Evolutionary conservation across 768 basidiomycete species (phyloP), one percentile per base, ranked within the genome.

Genomic region (Naganishia vishniacii): DNA sequence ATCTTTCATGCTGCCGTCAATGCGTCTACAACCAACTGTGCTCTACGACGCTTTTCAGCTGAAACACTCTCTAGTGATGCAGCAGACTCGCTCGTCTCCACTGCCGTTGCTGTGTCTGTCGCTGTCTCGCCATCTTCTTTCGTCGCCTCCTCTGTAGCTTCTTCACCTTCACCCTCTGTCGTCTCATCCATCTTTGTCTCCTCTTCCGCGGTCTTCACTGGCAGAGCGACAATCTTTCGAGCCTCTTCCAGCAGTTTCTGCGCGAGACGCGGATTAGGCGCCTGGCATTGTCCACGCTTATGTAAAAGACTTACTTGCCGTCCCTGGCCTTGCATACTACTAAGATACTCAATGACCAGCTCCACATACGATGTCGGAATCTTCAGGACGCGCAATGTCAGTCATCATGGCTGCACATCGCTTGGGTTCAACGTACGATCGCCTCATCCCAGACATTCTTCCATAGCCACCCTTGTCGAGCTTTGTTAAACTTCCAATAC

Each of bases 401-500:
- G 32, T 47, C 25, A 29, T 11, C 45, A 6, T 46, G 6, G 1
- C 8, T 18, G 15, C 23, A 18, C 1, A 3, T 15, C 37, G 26
- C 9, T 9, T 25, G 1, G 25, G 26, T 8, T 29, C 4, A 7
- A 29, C 61, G 34, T 32, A 63, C 62, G 23, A 51, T 53, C 23
- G 53, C 62, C 37, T 51, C 48, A 18, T 42, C 42, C 62, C 62
- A 63, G 6, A 63, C 41, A 28, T 63, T 63, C 28, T 51, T 51
- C 40, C 41, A 41, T 40, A 63, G 41, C 62, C 62, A 63, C 18
- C 44, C 44, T 31, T 63, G 62, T 42, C 46, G 40, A 26, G 62
- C 62, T 41, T 63, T 63, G 62, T 63, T 63, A 37, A 63, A 63
- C 42, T 63, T 63, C 62, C 62, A 63, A 26, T 56, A 56, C 15